Base-by-base conservation (phyloP, 441 rosid genomes). In the Mallotus japonicus region DNA sequence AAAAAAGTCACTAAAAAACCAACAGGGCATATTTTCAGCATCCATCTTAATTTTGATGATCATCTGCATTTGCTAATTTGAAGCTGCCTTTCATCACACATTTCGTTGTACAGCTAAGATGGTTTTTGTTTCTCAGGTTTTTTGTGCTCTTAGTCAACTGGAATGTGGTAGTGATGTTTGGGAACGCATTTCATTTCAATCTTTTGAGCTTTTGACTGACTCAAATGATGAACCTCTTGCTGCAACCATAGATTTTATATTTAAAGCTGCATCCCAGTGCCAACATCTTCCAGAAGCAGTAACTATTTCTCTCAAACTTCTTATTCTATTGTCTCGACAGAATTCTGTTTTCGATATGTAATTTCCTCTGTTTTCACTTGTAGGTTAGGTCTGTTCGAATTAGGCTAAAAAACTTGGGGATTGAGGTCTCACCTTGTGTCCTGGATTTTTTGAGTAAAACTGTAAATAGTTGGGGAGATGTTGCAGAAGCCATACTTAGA, bases 211-310 rank as follows among this genome's bases (percentile, higher is more conserved):
- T 79, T 81, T 96, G 78, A 79, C 73, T 1, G 91, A 92, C 79
- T 82, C 89, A 76, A 88, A 92, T 80, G 95, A 85, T 75, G 98
- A 96, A 79, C 80, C 83, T 75, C 95, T 96, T 76, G 86, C 85
- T 69, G 97, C 93, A 34, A 84, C 92, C 75, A 88, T 96, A 62
- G 97, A 89, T 82, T 96, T 96, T 75, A 80, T 89, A 77, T 87
- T 90, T 79, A 96, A 91, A 81, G 91, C 97, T 76, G 98, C 97
- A 75, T 88, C 90, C 34, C 93, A 90, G 79, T 89, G 97, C 83
- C 95, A 91, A 79, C 90, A 88, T 82, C 92, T 96, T 77, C 92
- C 97, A 64, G 89, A 96, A 85, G 99, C 98, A 34, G 98, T 96
- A 90, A 73, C 89, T 76, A 75, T 73, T 63, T 51, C 16, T 71